Percentiles rank a stretch among this genome's conserved stretches.
These are phyloP conservation scores for Coniochaeta sp. DNA, from an alignment of 2,329 filamentous ascomycete genomes.

Conservation along the genomic window DNA sequence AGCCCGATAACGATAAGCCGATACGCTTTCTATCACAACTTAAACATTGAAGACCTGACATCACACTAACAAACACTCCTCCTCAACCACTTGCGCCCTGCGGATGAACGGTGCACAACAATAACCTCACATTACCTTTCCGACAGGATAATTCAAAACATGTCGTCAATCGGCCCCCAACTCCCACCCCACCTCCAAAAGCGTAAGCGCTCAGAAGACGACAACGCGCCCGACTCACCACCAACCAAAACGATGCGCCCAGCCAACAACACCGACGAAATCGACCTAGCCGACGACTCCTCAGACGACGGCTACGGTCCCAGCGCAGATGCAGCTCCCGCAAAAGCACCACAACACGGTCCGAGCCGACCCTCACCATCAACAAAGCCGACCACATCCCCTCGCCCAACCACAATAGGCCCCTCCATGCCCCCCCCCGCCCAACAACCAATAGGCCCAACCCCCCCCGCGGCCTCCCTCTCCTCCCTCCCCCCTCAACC, in stretches of 20 bases:
- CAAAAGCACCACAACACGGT: conserved; percentile 19
- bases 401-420: conserved; percentile 26
- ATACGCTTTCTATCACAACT: background rate
- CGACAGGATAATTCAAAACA: conserved; percentile 31
- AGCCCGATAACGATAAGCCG: background rate
- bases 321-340: conserved; percentile 16
- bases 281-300: conserved; percentile 34
- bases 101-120: too few species aligned
- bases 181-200: conserved; percentile 62
- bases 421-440: conserved; percentile 22
- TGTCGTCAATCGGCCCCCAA: conserved; percentile 65
- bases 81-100: too few species aligned
- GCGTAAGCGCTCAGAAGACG: conserved; percentile 47
- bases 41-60: background rate
- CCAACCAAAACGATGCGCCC: conserved; percentile 40
- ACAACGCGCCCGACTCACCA: conserved; percentile 28
- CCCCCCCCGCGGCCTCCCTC: conserved; percentile 31
- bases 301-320: conserved; percentile 37
- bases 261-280: conserved; percentile 43
- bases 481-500: conserved; percentile 26
- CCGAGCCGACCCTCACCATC: conserved; percentile 16
- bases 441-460: conserved; percentile 13
- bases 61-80: background rate
- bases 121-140: too few species aligned
- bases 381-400: conserved; percentile 16